Base-by-base conservation (phyloP, 2,329 filamentous ascomycete species). In the Curvularia spicifera region DNA sequence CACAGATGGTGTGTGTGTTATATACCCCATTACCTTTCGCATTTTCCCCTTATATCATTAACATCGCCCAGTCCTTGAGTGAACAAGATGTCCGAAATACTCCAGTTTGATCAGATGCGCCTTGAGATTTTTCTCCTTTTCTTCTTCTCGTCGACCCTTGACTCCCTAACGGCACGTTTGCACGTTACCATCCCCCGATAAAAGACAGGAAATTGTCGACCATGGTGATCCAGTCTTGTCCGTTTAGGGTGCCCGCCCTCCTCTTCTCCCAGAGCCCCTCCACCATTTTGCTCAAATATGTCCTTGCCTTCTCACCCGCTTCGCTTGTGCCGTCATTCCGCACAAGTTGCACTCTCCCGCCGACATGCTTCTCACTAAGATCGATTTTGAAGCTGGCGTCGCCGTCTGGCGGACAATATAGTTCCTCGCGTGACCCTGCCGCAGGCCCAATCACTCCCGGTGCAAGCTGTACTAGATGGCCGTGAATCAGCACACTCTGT, bases 361-460 rank as follows among this genome's bases (percentile, higher is more conserved):
- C 71, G 0, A 52, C 31, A 35, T 60, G 72, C 65, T 76, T 75
- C 60, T 78, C 75, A 49, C 74, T 76, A 20, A 78, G 56, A 31
- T 78, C 73, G 33, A 78, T 73, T 33, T 57, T 66, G 62, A 76
- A 78, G 26, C 71, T 75, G 9, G 75, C 75, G 47, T 77, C 75
- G 3, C 75, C 75, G 29, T 78, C 74, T 0, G 74, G 71, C 4
- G 72, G 71, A 42, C 61, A 65, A 52, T 75, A 74, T 18, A 69
- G 51, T 12, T 58, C 56, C 26, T 58, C 37, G 67, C 70, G 28
- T 62, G 61, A 3, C 49, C 28, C 37, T 12, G 28, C 18, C 24
- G 60, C 50, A 29, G 64, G 47, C 51, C 64, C 40, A 7, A 59
- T 51, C 0, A 55, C 46, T 18, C 42, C 67, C 53, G 29, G 66